Conservation (phyloP, 352 stramenopile species). For the Pythium volutum region DNA sequence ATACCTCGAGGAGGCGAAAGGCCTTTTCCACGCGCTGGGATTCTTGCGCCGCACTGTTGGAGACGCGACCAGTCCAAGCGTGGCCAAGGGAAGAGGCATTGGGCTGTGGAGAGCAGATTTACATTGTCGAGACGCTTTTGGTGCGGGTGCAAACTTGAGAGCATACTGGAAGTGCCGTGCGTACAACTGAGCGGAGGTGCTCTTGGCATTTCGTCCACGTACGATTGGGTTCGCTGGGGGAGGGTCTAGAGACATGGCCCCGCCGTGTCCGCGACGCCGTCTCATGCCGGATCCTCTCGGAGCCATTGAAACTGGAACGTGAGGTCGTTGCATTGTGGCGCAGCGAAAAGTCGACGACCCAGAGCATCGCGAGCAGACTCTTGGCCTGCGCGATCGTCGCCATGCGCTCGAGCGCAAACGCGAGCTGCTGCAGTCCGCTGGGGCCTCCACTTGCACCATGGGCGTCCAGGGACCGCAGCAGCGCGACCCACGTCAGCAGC, state of each 20-base stretch:
- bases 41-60: no score
- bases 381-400: background rate
- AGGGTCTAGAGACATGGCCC: no score
- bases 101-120: no score
- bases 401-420: background rate
- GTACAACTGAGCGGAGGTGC: no score
- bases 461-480: background rate
- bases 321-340: conserved; percentile 17
- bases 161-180: no score
- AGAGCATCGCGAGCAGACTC: background rate
- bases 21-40: conserved; percentile 14
- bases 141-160: no score
- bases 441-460: background rate
- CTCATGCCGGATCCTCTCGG: background rate
- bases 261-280: no score
- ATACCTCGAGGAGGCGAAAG: conserved; percentile 6
- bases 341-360: conserved; percentile 7
- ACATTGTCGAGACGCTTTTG: no score
- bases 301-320: conserved; percentile 14
- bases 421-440: background rate
- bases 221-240: no score
- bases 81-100: no score
- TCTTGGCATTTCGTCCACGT: no score
- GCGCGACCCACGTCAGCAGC: background rate
- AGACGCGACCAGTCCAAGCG: no score